Evolutionary conservation across 2,329 filamentous ascomycete species (phyloP).

Genomic region (Aspergillus sojae): DNA sequence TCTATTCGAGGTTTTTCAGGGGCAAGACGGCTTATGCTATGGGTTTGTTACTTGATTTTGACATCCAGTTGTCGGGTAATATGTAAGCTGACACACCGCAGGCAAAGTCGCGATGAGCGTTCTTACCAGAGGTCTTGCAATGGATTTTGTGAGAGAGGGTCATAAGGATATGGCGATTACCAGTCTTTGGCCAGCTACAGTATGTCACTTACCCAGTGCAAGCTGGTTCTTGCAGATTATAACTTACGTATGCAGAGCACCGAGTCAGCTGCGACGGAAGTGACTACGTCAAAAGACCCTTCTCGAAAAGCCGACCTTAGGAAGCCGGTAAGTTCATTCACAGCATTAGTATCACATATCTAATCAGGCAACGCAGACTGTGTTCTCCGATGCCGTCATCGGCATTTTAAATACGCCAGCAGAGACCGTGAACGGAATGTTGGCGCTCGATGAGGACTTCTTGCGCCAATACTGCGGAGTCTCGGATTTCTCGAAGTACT

Average conservation of each 20-base stretch:
- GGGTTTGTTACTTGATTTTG: constrained; percentile 35
- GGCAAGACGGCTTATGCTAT: constrained; percentile 85
- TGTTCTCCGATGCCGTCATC: constrained; percentile 79
- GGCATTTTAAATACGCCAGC: constrained; percentile 67
- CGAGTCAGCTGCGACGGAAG: constrained; percentile 72
- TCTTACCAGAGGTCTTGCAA: constrained; percentile 76
- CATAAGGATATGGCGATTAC: constrained; percentile 72
- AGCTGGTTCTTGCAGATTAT: background rate
- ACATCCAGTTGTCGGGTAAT: background rate
- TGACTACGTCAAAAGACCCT: constrained; percentile 47
- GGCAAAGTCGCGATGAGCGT: constrained; percentile 83
- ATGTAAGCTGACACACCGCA: constrained; percentile 15
- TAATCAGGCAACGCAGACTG: constrained; percentile 46
- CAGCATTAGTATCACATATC: background rate
- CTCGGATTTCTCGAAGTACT: constrained; percentile 73
- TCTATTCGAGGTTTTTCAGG: constrained; percentile 81
- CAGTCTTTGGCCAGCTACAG: constrained; percentile 78
- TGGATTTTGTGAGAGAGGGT: constrained; percentile 74
- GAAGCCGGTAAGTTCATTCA: constrained; percentile 52
- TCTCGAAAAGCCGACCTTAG: constrained; percentile 61
- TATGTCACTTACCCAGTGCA: constrained; percentile 43
- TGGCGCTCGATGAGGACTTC: constrained; percentile 81
- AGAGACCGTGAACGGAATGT: constrained; percentile 66
- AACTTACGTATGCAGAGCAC: constrained; percentile 56
- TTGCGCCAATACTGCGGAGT: constrained; percentile 66